phyloP scores from a whole-genome alignment of 1,284 basidiomycete species.

The Pyrrhoderma lamaoense region DNA sequence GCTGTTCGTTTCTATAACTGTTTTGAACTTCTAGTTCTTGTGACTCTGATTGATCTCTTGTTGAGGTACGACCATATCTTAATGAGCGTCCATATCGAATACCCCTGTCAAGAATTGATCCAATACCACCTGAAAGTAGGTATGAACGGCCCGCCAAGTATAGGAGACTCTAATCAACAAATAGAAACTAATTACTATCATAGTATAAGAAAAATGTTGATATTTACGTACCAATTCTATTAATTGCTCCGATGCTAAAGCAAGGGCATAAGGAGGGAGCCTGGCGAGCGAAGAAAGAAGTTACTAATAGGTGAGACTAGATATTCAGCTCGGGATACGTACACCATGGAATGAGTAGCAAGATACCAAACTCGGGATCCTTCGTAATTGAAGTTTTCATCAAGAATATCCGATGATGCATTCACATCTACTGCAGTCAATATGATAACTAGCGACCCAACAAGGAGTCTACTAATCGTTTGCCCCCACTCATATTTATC shows the following conservation, averaged over 20 bases:
- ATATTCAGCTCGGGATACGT: not conserved
- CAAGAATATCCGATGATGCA: conserved; percentile 8
- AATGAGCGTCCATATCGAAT: no score
- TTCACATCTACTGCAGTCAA: conserved; percentile 11
- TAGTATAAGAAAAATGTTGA: not conserved
- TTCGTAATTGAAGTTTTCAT: conserved; percentile 5
- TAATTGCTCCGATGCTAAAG: conserved; percentile 8
- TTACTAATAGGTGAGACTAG: not conserved
- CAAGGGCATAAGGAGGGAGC: conserved; percentile 12
- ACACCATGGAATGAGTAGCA: conserved; percentile 13
- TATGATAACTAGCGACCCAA: conserved; percentile 9
- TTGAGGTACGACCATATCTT: no score
- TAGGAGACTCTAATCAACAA: conserved; percentile 1
- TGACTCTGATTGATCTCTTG: no score
- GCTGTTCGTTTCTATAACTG: no score
- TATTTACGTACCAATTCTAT: conserved; percentile 12
- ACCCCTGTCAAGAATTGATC: no score
- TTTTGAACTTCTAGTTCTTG: no score
- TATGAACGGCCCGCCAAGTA: conserved; percentile 14
- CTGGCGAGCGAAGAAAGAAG: not conserved
- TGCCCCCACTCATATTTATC: conserved; percentile 18
- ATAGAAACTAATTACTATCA: not conserved
- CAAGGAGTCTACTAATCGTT: conserved; percentile 12
- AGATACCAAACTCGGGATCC: conserved; percentile 16
- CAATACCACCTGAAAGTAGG: not conserved